Evolutionary conservation across 2,329 filamentous ascomycete genomes (phyloP), one percentile per base, ranked within the genome.

Genomic region (Parascedosporium putredinis): DNA sequence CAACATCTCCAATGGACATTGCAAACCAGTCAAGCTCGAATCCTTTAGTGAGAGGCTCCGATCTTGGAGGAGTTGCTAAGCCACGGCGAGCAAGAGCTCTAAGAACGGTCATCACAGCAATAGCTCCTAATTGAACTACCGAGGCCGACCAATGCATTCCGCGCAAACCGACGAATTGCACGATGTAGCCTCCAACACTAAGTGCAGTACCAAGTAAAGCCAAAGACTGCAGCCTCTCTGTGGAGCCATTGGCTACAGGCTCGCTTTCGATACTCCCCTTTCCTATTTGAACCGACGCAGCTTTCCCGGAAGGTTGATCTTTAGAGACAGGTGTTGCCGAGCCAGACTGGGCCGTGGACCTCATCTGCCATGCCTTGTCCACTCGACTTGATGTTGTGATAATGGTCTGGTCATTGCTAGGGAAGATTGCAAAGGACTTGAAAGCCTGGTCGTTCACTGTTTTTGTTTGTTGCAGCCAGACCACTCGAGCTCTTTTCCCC

Each of bases 381-480:
- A 29, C n/a, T n/a, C n/a, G n/a, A n/a, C n/a, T n/a, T n/a, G n/a
- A n/a, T n/a, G n/a, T n/a, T n/a, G n/a, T n/a, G n/a, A n/a, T n/a
- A n/a, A n/a, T n/a, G n/a, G n/a, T n/a, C n/a, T n/a, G n/a, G n/a
- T n/a, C n/a, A n/a, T n/a, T n/a, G n/a, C n/a, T n/a, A n/a, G n/a
- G 4, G 10, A 59, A 58, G 9, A 60, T 51, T 1, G 57, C 59
- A 43, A 49, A 59, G 0, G 61, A 58, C 1, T 56, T 44, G 16
- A 65, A 65, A 0, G 50, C 33, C 16, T 65, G 61, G 23, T 65
- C 60, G 23, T 49, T 60, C 0, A 64, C 57, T 0, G 45, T 58
- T 18, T 56, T 51, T 0, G 34, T 33, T 43, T 55, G 53, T n/a
- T 67, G 63, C 0, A 67, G 43, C 62, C 62, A 67, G 3, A 62